Percentiles rank a stretch among this genome's conserved stretches.
Conservation (phyloP, 176 grass and related monocot species). For the Triticum turgidum region DNA sequence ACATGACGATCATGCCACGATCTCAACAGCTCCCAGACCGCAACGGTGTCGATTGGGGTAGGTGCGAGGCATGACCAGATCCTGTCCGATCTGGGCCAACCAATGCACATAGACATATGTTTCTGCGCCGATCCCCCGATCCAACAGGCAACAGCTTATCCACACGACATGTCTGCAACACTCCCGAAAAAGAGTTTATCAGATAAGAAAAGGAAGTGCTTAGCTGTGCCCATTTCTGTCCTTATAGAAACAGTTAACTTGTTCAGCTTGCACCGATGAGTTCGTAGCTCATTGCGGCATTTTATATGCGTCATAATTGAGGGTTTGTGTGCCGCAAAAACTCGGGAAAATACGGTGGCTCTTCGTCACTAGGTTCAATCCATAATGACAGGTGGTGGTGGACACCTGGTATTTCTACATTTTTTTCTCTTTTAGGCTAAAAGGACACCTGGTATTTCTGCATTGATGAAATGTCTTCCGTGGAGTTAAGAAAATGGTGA, state of each 20-base stretch:
- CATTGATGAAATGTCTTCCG: background rate
- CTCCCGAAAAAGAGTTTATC: background rate
- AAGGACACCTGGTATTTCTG: slow-evolving; percentile 34
- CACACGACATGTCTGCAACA: slow-evolving; percentile 28
- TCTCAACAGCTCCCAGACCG: background rate
- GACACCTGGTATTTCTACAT: slow-evolving; percentile 32
- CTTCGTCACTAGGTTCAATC: background rate
- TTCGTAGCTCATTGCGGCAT: background rate
- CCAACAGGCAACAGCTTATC: slow-evolving; percentile 40
- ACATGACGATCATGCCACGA: slow-evolving; percentile 25
- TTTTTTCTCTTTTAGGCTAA: no score
- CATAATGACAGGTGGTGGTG: background rate
- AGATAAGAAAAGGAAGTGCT: background rate
- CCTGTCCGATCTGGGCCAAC: slow-evolving; percentile 31
- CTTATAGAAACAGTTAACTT: background rate
- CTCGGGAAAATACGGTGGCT: background rate
- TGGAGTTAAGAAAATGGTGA: background rate
- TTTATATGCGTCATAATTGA: slow-evolving; percentile 1
- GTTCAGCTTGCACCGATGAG: slow-evolving; percentile 22
- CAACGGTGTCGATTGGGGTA: background rate
- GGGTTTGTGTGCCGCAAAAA: background rate
- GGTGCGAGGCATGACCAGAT: slow-evolving; percentile 46
- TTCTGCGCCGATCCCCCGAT: background rate
- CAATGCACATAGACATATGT: background rate
- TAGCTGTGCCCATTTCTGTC: slow-evolving; percentile 15